Conservation (phyloP, 176 grass and related monocot species). For the Lolium multiflorum region DNA sequence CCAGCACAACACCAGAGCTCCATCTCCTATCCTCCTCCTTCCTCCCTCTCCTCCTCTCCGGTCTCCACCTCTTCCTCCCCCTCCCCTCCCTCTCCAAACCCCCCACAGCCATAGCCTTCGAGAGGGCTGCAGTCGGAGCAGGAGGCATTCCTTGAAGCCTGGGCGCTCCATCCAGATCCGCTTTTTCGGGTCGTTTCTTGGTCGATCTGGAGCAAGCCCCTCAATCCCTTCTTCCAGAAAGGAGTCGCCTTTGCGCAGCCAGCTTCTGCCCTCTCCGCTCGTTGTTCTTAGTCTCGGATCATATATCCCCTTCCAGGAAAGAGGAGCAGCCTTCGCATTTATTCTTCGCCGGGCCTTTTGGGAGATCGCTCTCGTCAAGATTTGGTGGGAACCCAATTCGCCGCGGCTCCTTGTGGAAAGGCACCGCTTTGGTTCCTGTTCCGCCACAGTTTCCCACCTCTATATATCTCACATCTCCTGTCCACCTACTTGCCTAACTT, state of each 20-base stretch:
- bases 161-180: conserved; percentile 51
- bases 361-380: conserved; percentile 62
- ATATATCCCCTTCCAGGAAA: conserved; percentile 38
- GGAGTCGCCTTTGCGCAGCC: conserved; percentile 46
- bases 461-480: conserved; percentile 48
- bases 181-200: conserved; percentile 31
- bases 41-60: no score
- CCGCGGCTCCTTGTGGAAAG: conserved; percentile 47
- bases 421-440: conserved; percentile 60
- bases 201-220: conserved; percentile 43
- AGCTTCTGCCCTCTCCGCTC: conserved; percentile 39
- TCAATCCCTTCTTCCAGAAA: conserved; percentile 44
- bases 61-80: conserved; percentile 5
- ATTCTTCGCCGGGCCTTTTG: conserved; percentile 44
- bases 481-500: conserved; percentile 55
- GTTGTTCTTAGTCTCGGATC: conserved; percentile 39
- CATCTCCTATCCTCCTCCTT: conserved; percentile 32
- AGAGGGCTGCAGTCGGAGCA: conserved; percentile 16
- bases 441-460: conserved; percentile 40
- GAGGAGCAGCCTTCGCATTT: conserved; percentile 46
- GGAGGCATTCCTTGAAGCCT: conserved; percentile 38
- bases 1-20: conserved; percentile 37
- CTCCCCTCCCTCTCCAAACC: conserved; percentile 37
- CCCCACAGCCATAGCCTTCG: conserved; percentile 5
- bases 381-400: conserved; percentile 63